These are phyloP conservation scores for Scleroderma bovista DNA, from an alignment of 768 basidiomycete genomes.

Conservation along the genomic window DNA sequence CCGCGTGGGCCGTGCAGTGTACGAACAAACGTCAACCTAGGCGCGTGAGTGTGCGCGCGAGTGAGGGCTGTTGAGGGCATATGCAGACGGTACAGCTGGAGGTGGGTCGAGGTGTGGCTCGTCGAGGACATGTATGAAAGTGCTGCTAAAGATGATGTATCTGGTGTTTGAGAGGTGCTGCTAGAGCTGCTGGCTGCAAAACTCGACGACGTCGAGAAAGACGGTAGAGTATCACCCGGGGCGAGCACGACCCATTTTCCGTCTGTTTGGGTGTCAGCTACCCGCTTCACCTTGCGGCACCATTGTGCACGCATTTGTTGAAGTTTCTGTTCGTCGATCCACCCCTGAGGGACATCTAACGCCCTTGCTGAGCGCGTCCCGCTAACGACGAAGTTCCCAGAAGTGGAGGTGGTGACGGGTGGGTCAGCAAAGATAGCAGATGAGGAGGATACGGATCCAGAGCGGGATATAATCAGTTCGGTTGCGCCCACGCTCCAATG, in stretches of 20 bases:
- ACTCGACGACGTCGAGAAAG: constrained; percentile 10
- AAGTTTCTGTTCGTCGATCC: constrained; percentile 64
- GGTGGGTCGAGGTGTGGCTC: constrained; percentile 44
- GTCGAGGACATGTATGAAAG: constrained; percentile 27
- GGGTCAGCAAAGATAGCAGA: constrained; percentile 3
- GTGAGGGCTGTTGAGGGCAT: constrained; percentile 49
- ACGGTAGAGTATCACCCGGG: constrained; percentile 39
- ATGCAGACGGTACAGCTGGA: constrained; percentile 72
- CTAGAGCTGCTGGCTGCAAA: constrained; percentile 6
- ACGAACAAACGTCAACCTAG: constrained; percentile 68
- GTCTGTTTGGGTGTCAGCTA: constrained; percentile 76
- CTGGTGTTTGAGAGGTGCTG: constrained; percentile 22
- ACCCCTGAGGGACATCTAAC: constrained; percentile 65
- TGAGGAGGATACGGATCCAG: constrained; percentile 10
- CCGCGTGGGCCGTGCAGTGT: constrained; percentile 66
- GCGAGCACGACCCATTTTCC: constrained; percentile 83
- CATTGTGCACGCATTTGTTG: constrained; percentile 67
- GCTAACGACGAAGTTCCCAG: constrained; percentile 41
- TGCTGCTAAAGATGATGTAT: background rate
- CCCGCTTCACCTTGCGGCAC: constrained; percentile 63
- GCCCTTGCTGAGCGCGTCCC: constrained; percentile 62
- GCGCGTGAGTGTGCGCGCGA: constrained; percentile 47
- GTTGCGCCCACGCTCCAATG: constrained; percentile 80
- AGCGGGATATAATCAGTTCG: constrained; percentile 59
- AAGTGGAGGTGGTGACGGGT: constrained; percentile 3